These are phyloP conservation scores for Papilionanthe hybrid DNA, from an alignment of 116 monocot genomes.

Conservation along the genomic window DNA sequence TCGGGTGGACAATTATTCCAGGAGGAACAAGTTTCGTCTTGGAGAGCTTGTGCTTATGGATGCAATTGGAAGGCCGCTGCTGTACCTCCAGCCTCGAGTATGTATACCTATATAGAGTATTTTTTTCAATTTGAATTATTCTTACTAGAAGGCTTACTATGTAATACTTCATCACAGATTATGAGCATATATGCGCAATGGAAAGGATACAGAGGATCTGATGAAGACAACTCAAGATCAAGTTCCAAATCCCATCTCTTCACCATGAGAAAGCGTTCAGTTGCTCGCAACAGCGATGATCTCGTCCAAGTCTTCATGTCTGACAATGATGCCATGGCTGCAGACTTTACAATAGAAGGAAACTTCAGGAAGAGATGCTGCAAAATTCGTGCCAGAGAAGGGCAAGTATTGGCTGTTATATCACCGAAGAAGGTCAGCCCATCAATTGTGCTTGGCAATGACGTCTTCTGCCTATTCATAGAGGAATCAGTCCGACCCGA, in stretches of 20 bases:
- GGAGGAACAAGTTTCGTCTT: slow-evolving; percentile 32
- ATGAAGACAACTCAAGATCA: too few species aligned
- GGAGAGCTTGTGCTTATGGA: slow-evolving; percentile 55
- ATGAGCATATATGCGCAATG: background rate
- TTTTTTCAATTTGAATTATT: too few species aligned
- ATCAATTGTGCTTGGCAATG: slow-evolving; percentile 15
- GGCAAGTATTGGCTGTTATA: slow-evolving; percentile 1
- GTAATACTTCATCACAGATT: background rate
- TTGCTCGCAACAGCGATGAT: background rate
- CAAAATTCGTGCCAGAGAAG: background rate
- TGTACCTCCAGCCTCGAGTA: slow-evolving; percentile 66
- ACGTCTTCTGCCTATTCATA: slow-evolving; percentile 57
- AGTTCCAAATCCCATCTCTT: background rate
- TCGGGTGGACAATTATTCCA: slow-evolving; percentile 87
- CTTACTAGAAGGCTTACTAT: too few species aligned
- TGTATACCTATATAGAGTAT: background rate
- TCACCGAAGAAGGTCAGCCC: slow-evolving; percentile 4
- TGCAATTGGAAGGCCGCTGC: slow-evolving; percentile 40
- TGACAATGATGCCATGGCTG: background rate
- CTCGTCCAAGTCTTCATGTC: background rate
- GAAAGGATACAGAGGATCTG: background rate
- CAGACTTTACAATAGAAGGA: background rate
- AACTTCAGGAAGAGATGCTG: background rate
- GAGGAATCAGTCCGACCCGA: slow-evolving; percentile 22
- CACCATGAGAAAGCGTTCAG: background rate